Evolutionary conservation across 2,329 filamentous ascomycete species (phyloP).

Genomic region (Ceratocystiopsis minuta): DNA sequence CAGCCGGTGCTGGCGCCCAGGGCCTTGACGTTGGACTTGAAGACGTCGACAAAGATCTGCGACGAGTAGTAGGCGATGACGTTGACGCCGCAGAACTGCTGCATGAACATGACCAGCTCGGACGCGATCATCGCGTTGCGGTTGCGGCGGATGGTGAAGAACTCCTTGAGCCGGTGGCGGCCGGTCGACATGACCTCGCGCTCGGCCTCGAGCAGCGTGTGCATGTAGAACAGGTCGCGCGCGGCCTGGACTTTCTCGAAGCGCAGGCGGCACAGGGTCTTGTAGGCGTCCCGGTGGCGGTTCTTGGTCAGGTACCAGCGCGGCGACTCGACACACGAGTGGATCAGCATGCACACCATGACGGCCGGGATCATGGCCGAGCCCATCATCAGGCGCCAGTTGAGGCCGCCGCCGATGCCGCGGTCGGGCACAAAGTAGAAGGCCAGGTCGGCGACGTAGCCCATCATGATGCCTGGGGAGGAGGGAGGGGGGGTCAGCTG

Average conservation of each 20-base stretch:
- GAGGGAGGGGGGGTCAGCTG: too few species aligned
- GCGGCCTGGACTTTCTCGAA: slow-evolving; percentile 35
- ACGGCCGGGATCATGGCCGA: slow-evolving; percentile 46
- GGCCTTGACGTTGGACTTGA: slow-evolving; percentile 31
- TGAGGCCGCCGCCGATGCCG: slow-evolving; percentile 32
- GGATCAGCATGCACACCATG: slow-evolving; percentile 33
- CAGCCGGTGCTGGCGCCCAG: slow-evolving; percentile 44
- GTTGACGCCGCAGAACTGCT: slow-evolving; percentile 33
- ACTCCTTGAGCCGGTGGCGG: slow-evolving; percentile 32
- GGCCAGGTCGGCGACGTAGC: slow-evolving; percentile 41
- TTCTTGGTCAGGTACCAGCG: slow-evolving; percentile 32
- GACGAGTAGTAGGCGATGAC: slow-evolving; percentile 39
- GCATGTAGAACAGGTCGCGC: slow-evolving; percentile 37
- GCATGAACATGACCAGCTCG: slow-evolving; percentile 49
- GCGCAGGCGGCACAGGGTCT: slow-evolving; percentile 27
- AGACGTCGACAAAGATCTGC: slow-evolving; percentile 39
- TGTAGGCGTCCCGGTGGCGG: slow-evolving; percentile 27
- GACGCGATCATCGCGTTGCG: slow-evolving; percentile 41
- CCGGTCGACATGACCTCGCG: slow-evolving; percentile 29
- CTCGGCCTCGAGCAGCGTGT: slow-evolving; percentile 39
- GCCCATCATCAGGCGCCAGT: slow-evolving; percentile 53
- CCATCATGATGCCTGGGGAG: slow-evolving; percentile 28
- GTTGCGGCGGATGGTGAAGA: slow-evolving; percentile 43
- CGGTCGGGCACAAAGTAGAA: slow-evolving; percentile 38
- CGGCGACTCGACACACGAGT: slow-evolving; percentile 7